Base-by-base conservation (phyloP, 78 protist species). In the Capsaspora owczarzaki region DNA sequence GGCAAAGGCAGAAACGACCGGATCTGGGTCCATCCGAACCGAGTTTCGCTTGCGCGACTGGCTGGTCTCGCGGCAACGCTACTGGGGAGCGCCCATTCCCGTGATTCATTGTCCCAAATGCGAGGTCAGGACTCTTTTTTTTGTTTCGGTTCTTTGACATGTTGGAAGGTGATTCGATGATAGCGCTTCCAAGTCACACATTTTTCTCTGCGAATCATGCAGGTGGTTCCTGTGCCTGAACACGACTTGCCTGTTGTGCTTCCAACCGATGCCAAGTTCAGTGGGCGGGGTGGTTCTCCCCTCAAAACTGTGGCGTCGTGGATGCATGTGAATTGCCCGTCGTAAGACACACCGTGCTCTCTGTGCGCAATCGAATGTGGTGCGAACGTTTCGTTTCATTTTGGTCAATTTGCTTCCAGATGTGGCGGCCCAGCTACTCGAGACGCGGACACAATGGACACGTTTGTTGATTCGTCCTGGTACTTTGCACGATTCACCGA, bases 71-170 rank as follows among this genome's bases (percentile, higher is more conserved):
- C 79, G 98, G n/a, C 98, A 95, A 87, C 82, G 91, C 31, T 89
- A 87, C 82, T 94, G 95, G 97, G 95, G 98, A 46, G 84, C 93
- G 25, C 98, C 98, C 31, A 92, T 95, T 8, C 98, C 98, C 19
- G 82, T 95, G 51, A 69, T 93, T 0, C 86, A 89, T 68, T 93
- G 96, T 47, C 49, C n/a, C 27, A 3, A 2, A 5, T 81, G 85
- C 40, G 61, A 56, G 66, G 66, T 56, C 33, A 20, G 56, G 56
- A 16, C 56, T 16, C 56, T 49, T 16, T 49, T 49, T 10, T 16
- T 16, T 49, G 56, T 49, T 16, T 10, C 56, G 10, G 16, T 49
- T 10, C 56, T 49, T n/a, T n/a, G n/a, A n/a, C n/a, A n/a, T n/a
- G n/a, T n/a, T n/a, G n/a, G n/a, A n/a, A n/a, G n/a, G n/a, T n/a